Percentiles rank a stretch among this genome's conserved stretches.
phyloP scores from a whole-genome alignment of 192 early-diverging fungal genomes.

The Coemansia sp. region DNA sequence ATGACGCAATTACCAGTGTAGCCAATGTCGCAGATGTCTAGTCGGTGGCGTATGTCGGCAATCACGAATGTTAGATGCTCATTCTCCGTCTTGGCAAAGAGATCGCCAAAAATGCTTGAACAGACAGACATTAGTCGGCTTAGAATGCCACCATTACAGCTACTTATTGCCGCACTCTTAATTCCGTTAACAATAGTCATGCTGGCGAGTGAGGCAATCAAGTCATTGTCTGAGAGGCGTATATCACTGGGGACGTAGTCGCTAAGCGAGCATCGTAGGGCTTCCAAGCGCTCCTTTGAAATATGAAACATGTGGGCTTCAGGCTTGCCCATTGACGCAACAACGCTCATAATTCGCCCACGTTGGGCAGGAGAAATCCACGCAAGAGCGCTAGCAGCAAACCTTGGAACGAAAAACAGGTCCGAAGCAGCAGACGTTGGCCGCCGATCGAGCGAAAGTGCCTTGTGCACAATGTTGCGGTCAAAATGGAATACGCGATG shows the following conservation, averaged over 20 bases:
- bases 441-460: background rate
- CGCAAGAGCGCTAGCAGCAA: background rate
- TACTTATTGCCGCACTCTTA: background rate
- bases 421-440: background rate
- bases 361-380: slow-evolving; percentile 20
- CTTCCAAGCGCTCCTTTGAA: background rate
- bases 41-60: background rate
- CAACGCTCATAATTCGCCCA: background rate
- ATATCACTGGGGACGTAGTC: background rate
- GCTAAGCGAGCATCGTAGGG: background rate
- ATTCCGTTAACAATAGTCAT: background rate
- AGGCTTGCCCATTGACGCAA: background rate
- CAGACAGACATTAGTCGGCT: background rate
- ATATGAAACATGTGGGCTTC: slow-evolving; percentile 19
- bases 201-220: background rate
- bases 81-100: background rate
- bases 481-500: background rate
- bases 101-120: background rate
- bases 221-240: background rate
- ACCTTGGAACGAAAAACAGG: background rate
- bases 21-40: background rate
- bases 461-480: background rate
- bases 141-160: background rate
- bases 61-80: background rate
- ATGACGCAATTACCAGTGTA: background rate